Evolutionary conservation across 78 protist genomes (phyloP).

Genomic region (Blattamonas nauphoetae): DNA sequence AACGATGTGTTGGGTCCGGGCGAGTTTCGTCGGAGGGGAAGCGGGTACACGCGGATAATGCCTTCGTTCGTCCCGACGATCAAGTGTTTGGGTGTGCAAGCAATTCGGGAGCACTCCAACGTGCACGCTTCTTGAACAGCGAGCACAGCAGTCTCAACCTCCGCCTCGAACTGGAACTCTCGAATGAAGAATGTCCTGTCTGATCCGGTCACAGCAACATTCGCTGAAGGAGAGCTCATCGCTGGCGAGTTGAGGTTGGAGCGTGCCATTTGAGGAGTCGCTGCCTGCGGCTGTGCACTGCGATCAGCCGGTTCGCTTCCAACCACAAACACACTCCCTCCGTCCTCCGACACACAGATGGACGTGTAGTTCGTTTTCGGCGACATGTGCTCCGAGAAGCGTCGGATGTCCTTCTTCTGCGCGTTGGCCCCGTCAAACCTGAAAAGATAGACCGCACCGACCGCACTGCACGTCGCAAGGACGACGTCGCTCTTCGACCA

Average conservation of each 20-base stretch:
- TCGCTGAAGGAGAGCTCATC: background rate
- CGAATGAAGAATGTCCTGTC: background rate
- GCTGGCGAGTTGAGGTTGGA: background rate
- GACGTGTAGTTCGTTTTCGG: background rate
- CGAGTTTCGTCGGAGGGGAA: background rate
- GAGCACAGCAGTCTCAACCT: background rate
- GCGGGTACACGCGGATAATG: background rate
- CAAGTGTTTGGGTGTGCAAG: background rate
- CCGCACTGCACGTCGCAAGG: conserved; percentile 8
- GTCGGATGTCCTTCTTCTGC: background rate
- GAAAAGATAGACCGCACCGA: conserved; percentile 7
- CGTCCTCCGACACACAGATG: background rate
- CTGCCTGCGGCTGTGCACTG: background rate
- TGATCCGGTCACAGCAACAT: background rate
- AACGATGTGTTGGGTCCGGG: background rate
- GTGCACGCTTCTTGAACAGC: background rate
- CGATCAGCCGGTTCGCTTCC: background rate
- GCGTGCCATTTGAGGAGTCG: background rate
- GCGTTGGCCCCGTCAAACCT: background rate
- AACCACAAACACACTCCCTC: background rate
- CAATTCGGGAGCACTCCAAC: background rate
- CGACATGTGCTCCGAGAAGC: background rate
- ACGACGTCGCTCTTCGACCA: background rate
- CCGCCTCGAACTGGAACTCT: background rate
- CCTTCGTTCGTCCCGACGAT: background rate